Conservation (phyloP, 1,284 basidiomycete species). For the Marasmius sp. region DNA sequence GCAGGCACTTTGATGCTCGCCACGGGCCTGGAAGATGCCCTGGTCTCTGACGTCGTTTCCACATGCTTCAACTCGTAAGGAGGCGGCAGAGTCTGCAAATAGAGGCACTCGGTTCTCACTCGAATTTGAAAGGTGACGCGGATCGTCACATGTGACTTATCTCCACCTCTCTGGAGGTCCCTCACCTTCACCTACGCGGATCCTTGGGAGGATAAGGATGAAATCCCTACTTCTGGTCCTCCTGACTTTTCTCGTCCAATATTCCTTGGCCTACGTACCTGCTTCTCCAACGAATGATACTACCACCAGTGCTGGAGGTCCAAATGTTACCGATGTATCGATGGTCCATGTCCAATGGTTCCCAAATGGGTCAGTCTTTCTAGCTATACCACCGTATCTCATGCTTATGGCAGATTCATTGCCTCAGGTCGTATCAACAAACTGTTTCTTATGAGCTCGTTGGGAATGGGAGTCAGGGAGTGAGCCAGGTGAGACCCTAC, state of each 20-base stretch:
- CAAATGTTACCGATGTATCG: constrained; percentile 58
- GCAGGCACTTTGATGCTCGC: too few relatives aligned
- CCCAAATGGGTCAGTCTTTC: constrained; percentile 41
- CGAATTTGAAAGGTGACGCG: neutral
- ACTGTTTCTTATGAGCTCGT: constrained; percentile 61
- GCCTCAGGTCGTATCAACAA: constrained; percentile 47
- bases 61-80: neutral
- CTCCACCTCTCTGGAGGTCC: neutral
- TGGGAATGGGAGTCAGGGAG: constrained; percentile 45
- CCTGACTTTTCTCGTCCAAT: neutral
- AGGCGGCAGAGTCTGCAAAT: constrained; percentile 2
- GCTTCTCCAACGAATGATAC: constrained; percentile 73
- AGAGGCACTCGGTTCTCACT: neutral
- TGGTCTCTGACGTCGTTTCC: neutral
- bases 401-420: neutral
- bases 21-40: too few relatives aligned
- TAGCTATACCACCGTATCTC: constrained; percentile 1
- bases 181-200: neutral
- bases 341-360: constrained; percentile 66
- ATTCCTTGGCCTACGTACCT: constrained; percentile 56
- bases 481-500: constrained; percentile 47
- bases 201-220: neutral
- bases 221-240: neutral
- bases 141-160: neutral
- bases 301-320: constrained; percentile 39